These are phyloP conservation scores for Theobroma grandiflorum DNA, from an alignment of 441 rosid species.

Conservation along the genomic window DNA sequence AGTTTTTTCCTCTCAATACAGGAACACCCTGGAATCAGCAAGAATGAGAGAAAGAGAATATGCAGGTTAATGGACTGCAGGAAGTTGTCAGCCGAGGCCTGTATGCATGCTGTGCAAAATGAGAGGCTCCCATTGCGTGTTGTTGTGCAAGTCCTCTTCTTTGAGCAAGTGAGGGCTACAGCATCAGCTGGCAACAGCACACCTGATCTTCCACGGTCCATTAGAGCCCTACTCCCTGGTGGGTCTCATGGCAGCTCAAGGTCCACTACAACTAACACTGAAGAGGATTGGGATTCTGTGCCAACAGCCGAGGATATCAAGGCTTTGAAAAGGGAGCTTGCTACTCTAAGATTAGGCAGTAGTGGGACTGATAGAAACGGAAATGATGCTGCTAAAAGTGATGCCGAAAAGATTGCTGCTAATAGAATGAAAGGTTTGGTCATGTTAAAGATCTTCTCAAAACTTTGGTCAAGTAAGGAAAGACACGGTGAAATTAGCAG, in stretches of 20 bases:
- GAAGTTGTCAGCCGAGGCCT: conserved; percentile 64
- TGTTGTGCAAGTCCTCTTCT: conserved; percentile 78
- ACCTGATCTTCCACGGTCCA: conserved; percentile 57
- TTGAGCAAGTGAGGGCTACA: conserved; percentile 70
- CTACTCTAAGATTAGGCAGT: conserved; percentile 41
- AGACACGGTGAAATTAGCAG: conserved; percentile 65
- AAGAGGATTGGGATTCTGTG: conserved; percentile 74
- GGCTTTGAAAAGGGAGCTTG: conserved; percentile 63
- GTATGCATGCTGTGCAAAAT: conserved; percentile 70
- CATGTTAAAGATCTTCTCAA: conserved; percentile 56
- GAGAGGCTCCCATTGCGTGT: conserved; percentile 76
- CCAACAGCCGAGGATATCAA: conserved; percentile 69
- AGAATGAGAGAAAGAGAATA: conserved; percentile 67
- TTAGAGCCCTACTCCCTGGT: conserved; percentile 57
- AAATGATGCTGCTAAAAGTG: conserved; percentile 39
- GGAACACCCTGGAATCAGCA: conserved; percentile 66
- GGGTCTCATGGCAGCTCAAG: conserved; percentile 67
- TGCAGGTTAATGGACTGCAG: conserved; percentile 74
- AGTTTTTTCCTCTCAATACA: conserved; percentile 25
- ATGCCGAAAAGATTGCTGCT: conserved; percentile 39
- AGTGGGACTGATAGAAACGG: conserved; percentile 33
- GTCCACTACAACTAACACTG: conserved; percentile 65
- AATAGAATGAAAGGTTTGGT: conserved; percentile 61
- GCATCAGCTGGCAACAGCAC: conserved; percentile 57
- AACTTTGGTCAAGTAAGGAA: conserved; percentile 63